Percentiles rank a stretch among this genome's conserved stretches.
These are phyloP conservation scores for Cyberlindnera veronae DNA, from an alignment of 805 yeast genomes.

Conservation along the genomic window DNA sequence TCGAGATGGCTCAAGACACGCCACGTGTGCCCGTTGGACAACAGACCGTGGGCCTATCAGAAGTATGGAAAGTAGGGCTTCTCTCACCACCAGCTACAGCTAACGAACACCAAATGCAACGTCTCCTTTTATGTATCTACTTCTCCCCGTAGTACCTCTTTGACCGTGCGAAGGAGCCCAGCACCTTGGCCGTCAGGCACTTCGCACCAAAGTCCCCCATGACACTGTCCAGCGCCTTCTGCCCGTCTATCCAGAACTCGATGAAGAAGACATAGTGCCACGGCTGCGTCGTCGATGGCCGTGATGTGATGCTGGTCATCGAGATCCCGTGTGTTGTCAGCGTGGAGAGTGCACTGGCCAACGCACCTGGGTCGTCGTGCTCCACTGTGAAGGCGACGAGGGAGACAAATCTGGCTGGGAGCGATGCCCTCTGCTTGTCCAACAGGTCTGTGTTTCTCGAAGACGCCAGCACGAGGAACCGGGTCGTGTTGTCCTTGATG, in stretches of 20 bases:
- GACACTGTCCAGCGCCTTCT: slow-evolving; percentile 32
- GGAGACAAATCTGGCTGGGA: slow-evolving; percentile 34
- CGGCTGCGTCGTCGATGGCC: slow-evolving; percentile 63
- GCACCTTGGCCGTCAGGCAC: slow-evolving; percentile 49
- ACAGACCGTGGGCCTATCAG: slow-evolving; percentile 78
- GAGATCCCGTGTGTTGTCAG: slow-evolving; percentile 57
- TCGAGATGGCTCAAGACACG: slow-evolving; percentile 93
- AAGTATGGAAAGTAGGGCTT: slow-evolving; percentile 61
- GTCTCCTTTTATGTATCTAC: background rate
- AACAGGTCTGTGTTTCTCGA: slow-evolving; percentile 9
- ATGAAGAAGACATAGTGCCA: slow-evolving; percentile 87
- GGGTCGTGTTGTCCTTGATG: slow-evolving; percentile 70
- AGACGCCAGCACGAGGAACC: slow-evolving; percentile 68
- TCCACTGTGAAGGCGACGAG: slow-evolving; percentile 63
- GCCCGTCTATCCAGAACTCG: slow-evolving; percentile 53
- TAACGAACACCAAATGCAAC: background rate
- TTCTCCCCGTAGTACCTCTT: slow-evolving; percentile 15
- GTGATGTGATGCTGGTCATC: slow-evolving; percentile 67
- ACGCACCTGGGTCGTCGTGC: slow-evolving; percentile 69
- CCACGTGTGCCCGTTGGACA: slow-evolving; percentile 95
- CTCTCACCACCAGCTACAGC: background rate
- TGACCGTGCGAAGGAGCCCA: slow-evolving; percentile 28
- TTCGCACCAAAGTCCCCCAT: slow-evolving; percentile 39
- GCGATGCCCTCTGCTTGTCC: background rate
- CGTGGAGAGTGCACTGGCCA: slow-evolving; percentile 59